phyloP scores from a whole-genome alignment of 2,329 filamentous ascomycete species.

The Ceratocystis huliohia region DNA sequence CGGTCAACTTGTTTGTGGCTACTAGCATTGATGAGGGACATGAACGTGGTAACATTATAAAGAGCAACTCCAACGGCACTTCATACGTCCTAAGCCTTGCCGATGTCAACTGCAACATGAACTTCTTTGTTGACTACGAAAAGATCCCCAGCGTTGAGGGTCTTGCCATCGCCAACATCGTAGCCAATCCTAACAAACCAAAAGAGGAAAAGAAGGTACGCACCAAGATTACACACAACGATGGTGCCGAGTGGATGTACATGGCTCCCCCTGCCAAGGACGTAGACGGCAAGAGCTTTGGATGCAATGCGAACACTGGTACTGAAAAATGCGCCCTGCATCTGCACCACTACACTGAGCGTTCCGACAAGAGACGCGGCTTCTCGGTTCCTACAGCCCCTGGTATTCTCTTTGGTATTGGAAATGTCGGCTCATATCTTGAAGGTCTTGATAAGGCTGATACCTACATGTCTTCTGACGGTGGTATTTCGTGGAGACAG shows the following conservation, averaged over 20 bases:
- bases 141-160: conserved; percentile 89
- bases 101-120: conserved; percentile 65
- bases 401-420: conserved; percentile 79
- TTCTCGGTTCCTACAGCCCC: conserved; percentile 81
- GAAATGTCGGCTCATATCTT: conserved; percentile 71
- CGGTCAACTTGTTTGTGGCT: conserved; percentile 86
- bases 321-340: conserved; percentile 68
- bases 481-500: conserved; percentile 75
- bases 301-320: conserved; percentile 49
- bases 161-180: conserved; percentile 73
- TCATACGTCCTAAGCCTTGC: conserved; percentile 77
- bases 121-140: conserved; percentile 85
- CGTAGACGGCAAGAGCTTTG: conserved; percentile 56
- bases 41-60: conserved; percentile 77
- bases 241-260: conserved; percentile 75
- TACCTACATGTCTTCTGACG: conserved; percentile 84
- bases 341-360: conserved; percentile 90
- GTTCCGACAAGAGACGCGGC: conserved; percentile 65
- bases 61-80: conserved; percentile 97
- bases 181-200: conserved; percentile 57
- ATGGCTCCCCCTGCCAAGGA: conserved; percentile 61
- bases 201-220: conserved; percentile 66
- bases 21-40: conserved; percentile 52
- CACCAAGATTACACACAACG: conserved; percentile 91
- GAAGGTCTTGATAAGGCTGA: conserved; percentile 57